A percentile compares a stretch with the other conserved stretches of the same genome.
Evolutionary conservation across 1,284 basidiomycete genomes (phyloP).

Genomic region (Microbotryomycetes sp.): DNA sequence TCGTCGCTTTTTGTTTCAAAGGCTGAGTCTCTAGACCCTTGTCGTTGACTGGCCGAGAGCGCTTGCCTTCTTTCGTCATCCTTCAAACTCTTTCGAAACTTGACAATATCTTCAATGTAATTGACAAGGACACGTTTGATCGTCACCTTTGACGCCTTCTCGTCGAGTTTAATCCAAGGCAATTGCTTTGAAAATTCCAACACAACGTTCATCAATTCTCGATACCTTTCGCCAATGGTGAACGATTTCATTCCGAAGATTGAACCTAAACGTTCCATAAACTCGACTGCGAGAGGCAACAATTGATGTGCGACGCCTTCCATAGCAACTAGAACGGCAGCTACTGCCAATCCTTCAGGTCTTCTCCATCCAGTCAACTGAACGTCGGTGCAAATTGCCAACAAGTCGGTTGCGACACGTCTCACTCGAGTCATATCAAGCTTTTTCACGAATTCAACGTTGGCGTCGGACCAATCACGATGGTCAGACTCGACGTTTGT

Average conservation of each 20-base stretch:
- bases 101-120: conserved; percentile 18
- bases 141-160: background rate
- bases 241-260: conserved; percentile 51
- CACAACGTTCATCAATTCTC: conserved; percentile 55
- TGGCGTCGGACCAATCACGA: conserved; percentile 40
- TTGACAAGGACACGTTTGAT: conserved; percentile 11
- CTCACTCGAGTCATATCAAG: conserved; percentile 48
- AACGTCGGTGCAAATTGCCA: conserved; percentile 50
- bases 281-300: conserved; percentile 52
- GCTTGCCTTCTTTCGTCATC: background rate
- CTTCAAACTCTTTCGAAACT: conserved; percentile 12
- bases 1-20: background rate
- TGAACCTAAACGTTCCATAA: conserved; percentile 54
- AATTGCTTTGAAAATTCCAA: conserved; percentile 56
- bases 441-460: conserved; percentile 46
- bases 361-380: conserved; percentile 39
- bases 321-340: conserved; percentile 60
- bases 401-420: conserved; percentile 54
- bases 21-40: background rate
- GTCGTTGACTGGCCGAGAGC: background rate
- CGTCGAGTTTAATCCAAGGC: conserved; percentile 50
- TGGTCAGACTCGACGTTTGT: conserved; percentile 13
- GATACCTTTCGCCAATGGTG: conserved; percentile 61
- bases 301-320: conserved; percentile 58
- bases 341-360: conserved; percentile 47